phyloP scores from a whole-genome alignment of 345 rosid species.

The Gossypium bickii region DNA sequence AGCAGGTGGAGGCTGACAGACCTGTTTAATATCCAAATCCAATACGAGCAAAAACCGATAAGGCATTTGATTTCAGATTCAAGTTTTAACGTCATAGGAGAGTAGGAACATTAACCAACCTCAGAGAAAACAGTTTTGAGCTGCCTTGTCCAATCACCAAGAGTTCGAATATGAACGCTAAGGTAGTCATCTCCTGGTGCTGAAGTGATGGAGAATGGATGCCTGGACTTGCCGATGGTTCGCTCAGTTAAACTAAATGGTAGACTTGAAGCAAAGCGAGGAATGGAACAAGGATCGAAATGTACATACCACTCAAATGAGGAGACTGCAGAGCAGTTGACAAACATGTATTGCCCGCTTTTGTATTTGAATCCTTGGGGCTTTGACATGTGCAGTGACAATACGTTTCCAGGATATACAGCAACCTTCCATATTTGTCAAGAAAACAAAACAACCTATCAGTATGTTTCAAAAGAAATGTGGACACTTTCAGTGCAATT shows the following conservation, averaged over 20 bases:
- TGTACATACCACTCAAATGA: constrained; percentile 61
- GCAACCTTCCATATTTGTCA: constrained; percentile 44
- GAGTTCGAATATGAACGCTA: constrained; percentile 80
- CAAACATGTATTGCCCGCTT: constrained; percentile 94
- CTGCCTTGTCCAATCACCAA: constrained; percentile 88
- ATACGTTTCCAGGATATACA: constrained; percentile 77
- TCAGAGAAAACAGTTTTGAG: constrained; percentile 70
- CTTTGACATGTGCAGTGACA: constrained; percentile 76
- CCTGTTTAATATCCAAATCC: constrained; percentile 26
- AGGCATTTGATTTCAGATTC: neutral
- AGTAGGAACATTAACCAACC: constrained; percentile 26
- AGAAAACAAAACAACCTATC: neutral
- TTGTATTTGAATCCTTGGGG: constrained; percentile 84
- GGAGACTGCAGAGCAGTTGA: constrained; percentile 75
- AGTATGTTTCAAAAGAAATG: neutral
- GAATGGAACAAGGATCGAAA: neutral
- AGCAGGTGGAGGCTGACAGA: constrained; percentile 21
- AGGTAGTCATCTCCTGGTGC: constrained; percentile 83
- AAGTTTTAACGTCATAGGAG: neutral
- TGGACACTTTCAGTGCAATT: neutral
- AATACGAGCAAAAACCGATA: neutral
- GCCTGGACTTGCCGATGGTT: constrained; percentile 36
- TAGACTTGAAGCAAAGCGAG: neutral
- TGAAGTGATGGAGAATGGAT: constrained; percentile 93
- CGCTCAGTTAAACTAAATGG: neutral